These are phyloP conservation scores for Thinopyrum elongatum DNA, from an alignment of 176 grass and related monocot genomes.

Conservation along the genomic window DNA sequence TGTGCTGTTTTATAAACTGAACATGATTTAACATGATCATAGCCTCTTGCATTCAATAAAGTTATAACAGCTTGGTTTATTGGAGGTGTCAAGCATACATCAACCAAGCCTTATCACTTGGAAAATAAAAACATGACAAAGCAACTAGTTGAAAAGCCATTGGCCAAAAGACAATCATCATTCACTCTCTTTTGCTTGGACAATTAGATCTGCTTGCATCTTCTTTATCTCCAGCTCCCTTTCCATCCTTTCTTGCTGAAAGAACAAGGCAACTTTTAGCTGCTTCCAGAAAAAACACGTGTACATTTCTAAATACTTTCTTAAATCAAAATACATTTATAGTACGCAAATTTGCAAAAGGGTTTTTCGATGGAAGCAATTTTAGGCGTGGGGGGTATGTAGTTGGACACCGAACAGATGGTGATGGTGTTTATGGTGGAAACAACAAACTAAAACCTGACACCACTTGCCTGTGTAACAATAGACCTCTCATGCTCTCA, in stretches of 20 bases:
- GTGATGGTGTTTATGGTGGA: background rate
- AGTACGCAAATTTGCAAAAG: background rate
- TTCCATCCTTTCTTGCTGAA: slow-evolving; percentile 67
- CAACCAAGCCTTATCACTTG: slow-evolving; percentile 33
- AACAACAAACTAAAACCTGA: background rate
- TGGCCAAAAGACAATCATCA: slow-evolving; percentile 33
- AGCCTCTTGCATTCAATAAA: slow-evolving; percentile 22
- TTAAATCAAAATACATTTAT: background rate
- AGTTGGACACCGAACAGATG: background rate
- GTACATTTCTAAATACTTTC: background rate
- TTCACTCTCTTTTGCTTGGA: slow-evolving; percentile 52
- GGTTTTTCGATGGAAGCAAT: background rate
- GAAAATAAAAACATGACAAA: slow-evolving; percentile 30
- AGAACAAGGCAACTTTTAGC: slow-evolving; percentile 32
- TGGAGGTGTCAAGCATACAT: slow-evolving; percentile 27
- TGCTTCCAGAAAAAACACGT: background rate
- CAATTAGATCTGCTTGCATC: slow-evolving; percentile 50
- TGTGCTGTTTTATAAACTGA: slow-evolving; percentile 5
- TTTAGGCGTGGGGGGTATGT: background rate
- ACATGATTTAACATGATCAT: slow-evolving; percentile 21
- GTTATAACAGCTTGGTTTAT: slow-evolving; percentile 37
- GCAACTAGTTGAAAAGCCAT: slow-evolving; percentile 15
- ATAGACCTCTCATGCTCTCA: background rate
- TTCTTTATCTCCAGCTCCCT: slow-evolving; percentile 59
- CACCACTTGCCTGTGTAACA: background rate